phyloP scores from a whole-genome alignment of 257 asterid species.

The Primulina tabacum region DNA sequence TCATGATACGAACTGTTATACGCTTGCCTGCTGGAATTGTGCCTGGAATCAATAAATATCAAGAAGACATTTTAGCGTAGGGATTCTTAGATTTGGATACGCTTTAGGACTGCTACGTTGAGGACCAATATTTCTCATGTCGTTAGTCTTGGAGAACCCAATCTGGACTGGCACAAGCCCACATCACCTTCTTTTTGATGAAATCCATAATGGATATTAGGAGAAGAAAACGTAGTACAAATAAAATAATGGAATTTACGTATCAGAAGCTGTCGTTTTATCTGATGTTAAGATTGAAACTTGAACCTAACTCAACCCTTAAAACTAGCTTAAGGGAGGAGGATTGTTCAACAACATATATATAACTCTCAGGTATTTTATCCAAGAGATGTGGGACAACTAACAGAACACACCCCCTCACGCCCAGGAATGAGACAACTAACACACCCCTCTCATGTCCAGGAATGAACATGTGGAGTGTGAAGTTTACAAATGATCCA shows the following conservation, averaged over 20 bases:
- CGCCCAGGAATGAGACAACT: too few relatives aligned
- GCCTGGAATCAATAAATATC: constrained; percentile 51
- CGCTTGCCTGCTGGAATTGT: constrained; percentile 27
- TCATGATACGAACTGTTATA: constrained; percentile 32
- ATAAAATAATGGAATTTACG: too few relatives aligned
- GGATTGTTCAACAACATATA: too few relatives aligned
- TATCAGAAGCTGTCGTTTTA: background rate
- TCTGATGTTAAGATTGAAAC: too few relatives aligned
- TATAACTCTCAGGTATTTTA: too few relatives aligned
- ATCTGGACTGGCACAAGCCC: constrained; percentile 11
- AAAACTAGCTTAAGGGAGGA: too few relatives aligned
- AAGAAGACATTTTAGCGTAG: constrained; percentile 52
- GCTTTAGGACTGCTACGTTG: constrained; percentile 44
- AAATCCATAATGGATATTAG: constrained; percentile 17
- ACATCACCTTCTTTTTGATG: background rate
- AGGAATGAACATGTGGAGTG: too few relatives aligned
- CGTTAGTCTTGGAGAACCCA: constrained; percentile 32
- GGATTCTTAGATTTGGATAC: constrained; percentile 40
- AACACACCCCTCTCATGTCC: too few relatives aligned
- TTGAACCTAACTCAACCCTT: too few relatives aligned
- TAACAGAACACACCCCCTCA: too few relatives aligned
- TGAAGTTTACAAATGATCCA: too few relatives aligned
- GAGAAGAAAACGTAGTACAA: constrained; percentile 14
- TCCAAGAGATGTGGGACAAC: too few relatives aligned
- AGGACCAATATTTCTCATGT: constrained; percentile 38